Percentiles rank a stretch among this genome's conserved stretches.
Evolutionary conservation across 768 basidiomycete genomes (phyloP).

Genomic region (Crassisporium funariophilum): DNA sequence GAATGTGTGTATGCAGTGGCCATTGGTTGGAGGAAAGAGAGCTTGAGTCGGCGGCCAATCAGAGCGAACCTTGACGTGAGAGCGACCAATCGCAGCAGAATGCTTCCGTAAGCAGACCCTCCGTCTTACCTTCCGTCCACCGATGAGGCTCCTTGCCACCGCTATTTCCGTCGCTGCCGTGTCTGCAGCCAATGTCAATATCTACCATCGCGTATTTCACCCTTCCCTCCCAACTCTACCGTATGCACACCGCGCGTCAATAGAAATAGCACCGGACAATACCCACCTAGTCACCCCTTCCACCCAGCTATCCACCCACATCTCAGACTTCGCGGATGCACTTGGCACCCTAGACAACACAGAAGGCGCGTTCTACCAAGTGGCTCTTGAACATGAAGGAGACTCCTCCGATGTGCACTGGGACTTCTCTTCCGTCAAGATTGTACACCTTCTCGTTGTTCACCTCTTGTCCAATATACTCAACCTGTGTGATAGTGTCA

Average conservation of each 20-base stretch:
- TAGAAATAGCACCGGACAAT: conserved; percentile 36
- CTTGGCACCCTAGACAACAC: conserved; percentile 36
- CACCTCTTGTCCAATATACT: conserved; percentile 12
- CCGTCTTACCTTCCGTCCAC: conserved; percentile 1
- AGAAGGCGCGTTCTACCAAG: conserved; percentile 63
- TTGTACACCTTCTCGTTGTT: conserved; percentile 38
- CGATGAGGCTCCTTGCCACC: conserved; percentile 19
- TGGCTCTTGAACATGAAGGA: conserved; percentile 58
- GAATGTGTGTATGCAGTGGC: conserved; percentile 30
- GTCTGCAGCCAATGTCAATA: conserved; percentile 25
- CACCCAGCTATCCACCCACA: conserved; percentile 48
- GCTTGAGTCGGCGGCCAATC: conserved; percentile 12
- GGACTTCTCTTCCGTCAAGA: conserved; percentile 63
- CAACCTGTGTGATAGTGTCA: conserved; percentile 56
- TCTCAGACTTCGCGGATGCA: conserved; percentile 41
- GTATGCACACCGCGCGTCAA: conserved; percentile 44
- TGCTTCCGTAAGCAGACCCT: too few relatives aligned
- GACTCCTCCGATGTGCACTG: conserved; percentile 48
- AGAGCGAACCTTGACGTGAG: conserved; percentile 4
- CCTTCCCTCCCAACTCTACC: conserved; percentile 39
- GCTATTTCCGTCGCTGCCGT: conserved; percentile 21
- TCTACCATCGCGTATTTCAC: conserved; percentile 58
- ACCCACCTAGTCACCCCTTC: conserved; percentile 41
- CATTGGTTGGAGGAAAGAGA: conserved; percentile 22
- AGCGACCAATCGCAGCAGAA: too few relatives aligned